phyloP scores from a whole-genome alignment of 495 filamentous ascomycete genomes.

The Lepidopterella palustris region DNA sequence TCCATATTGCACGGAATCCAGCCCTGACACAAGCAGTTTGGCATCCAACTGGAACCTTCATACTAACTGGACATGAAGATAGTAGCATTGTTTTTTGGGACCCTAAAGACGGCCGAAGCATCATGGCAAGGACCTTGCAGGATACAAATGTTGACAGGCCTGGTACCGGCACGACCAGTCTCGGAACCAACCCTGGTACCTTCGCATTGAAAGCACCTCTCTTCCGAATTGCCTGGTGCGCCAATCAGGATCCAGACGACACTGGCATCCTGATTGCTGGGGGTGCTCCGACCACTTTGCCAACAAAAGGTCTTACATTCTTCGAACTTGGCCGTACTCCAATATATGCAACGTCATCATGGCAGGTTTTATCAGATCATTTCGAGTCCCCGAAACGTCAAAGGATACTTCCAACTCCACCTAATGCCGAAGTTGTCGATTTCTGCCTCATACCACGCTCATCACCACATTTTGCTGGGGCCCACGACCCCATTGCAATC shows the following conservation, averaged over 20 bases:
- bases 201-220: conserved; percentile 62
- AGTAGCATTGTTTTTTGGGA: conserved; percentile 91
- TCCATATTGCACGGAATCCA: conserved; percentile 54
- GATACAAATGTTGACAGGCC: conserved; percentile 63
- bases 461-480: conserved; percentile 78
- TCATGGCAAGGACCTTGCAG: conserved; percentile 75
- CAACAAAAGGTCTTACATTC: conserved; percentile 72
- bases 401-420: conserved; percentile 67
- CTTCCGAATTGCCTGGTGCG: conserved; percentile 78
- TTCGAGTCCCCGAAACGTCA: conserved; percentile 64
- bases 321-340: conserved; percentile 85
- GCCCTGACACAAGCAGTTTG: conserved; percentile 72
- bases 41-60: conserved; percentile 92
- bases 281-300: conserved; percentile 56
- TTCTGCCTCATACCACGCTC: conserved; percentile 75
- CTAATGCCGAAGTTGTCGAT: conserved; percentile 69
- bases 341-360: conserved; percentile 81
- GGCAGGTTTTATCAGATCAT: conserved; percentile 71
- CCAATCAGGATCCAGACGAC: conserved; percentile 84
- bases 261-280: conserved; percentile 84
- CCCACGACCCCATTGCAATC: conserved; percentile 81
- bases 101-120: conserved; percentile 76
- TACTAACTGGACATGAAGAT: conserved; percentile 84
- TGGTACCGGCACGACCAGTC: conserved; percentile 41
- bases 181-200: conserved; percentile 38